phyloP scores from a whole-genome alignment of 331 rosid species.

The Arachis monticola region DNA sequence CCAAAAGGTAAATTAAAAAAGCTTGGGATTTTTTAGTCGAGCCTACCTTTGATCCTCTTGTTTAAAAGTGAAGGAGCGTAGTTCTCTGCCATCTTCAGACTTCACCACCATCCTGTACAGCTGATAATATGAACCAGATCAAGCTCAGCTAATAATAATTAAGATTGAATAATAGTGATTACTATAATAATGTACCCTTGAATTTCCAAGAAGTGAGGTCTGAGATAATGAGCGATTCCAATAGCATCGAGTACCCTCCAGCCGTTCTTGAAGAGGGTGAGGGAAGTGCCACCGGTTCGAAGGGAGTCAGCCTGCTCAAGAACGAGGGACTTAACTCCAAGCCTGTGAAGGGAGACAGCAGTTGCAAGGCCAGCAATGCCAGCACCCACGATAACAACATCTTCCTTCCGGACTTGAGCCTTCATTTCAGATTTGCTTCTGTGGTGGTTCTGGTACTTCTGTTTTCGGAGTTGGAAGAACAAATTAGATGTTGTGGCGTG shows the following conservation, averaged over 20 bases:
- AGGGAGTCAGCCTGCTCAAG: conserved; percentile 87
- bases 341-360: conserved; percentile 49
- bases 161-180: no score
- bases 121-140: conserved; percentile 56
- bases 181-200: conserved; percentile 60
- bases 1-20: neutral
- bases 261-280: conserved; percentile 89
- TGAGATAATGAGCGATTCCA: conserved; percentile 79
- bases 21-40: no score
- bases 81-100: conserved; percentile 77
- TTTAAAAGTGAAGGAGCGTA: conserved; percentile 81
- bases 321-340: conserved; percentile 73
- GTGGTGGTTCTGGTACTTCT: neutral
- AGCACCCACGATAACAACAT: conserved; percentile 47
- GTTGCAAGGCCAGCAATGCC: conserved; percentile 55
- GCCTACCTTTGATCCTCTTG: conserved; percentile 79
- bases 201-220: conserved; percentile 73
- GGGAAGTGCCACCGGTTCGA: conserved; percentile 85
- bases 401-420: conserved; percentile 43
- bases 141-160: conserved; percentile 19
- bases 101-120: conserved; percentile 87
- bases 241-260: conserved; percentile 88
- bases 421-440: conserved; percentile 21
- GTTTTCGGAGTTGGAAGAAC: conserved; percentile 25
- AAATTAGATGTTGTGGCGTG: conserved; percentile 11